These are phyloP conservation scores for Ceratobasidium sp. DNA, from an alignment of 1,284 basidiomycete genomes.

Conservation along the genomic window DNA sequence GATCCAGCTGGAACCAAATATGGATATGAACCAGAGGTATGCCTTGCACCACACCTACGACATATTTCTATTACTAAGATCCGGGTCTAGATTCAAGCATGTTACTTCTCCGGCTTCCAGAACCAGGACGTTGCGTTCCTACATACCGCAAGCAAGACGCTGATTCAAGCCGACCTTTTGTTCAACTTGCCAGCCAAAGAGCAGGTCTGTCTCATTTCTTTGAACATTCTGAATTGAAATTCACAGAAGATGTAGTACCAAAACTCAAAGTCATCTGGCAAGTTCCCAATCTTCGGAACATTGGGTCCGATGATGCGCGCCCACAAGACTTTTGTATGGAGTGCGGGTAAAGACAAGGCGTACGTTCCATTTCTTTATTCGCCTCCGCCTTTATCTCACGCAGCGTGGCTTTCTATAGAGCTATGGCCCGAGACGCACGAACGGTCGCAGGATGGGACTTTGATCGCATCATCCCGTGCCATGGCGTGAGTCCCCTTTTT, in stretches of 20 bases:
- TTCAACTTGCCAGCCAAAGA: conserved; percentile 89
- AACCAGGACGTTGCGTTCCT: conserved; percentile 92
- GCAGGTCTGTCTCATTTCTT: conserved; percentile 61
- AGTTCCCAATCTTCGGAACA: conserved; percentile 56
- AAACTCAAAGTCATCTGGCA: conserved; percentile 60
- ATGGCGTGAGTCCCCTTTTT: conserved; percentile 71
- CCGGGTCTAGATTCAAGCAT: conserved; percentile 62
- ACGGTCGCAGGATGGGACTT: conserved; percentile 86
- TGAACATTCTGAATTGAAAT: background rate
- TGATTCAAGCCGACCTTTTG: conserved; percentile 88
- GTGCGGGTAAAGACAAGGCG: conserved; percentile 66
- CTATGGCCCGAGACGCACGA: conserved; percentile 74
- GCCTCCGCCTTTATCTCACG: background rate
- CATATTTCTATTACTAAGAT: background rate
- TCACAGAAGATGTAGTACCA: conserved; percentile 47
- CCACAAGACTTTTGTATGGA: conserved; percentile 64
- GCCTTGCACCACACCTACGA: background rate
- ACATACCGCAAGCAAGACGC: conserved; percentile 76
- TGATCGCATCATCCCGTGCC: conserved; percentile 89
- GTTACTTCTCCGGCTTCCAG: conserved; percentile 80
- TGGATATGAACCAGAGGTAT: conserved; percentile 85
- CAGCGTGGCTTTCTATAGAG: conserved; percentile 54
- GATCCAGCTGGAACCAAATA: conserved; percentile 70
- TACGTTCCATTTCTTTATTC: conserved; percentile 51
- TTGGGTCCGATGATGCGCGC: conserved; percentile 67